Base-by-base conservation (phyloP, 2,329 filamentous ascomycete genomes). In the Orbilia blumenaviensis region DNA sequence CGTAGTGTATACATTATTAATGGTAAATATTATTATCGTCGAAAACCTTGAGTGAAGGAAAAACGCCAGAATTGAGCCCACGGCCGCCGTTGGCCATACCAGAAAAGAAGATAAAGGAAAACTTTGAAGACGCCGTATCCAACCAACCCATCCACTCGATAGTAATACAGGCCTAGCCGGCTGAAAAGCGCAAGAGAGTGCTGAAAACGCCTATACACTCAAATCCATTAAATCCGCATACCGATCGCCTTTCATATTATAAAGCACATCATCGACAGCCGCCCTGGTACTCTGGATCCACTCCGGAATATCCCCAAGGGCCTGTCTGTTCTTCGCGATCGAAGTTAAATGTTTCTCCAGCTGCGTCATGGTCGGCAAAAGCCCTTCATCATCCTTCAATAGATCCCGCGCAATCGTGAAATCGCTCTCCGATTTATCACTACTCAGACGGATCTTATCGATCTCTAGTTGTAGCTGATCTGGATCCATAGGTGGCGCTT, bases 231-330 rank as follows among this genome's bases (percentile, higher is more conserved):
- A 38, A 34, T 77, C 73, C 2, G 46, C 66, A 34, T 77, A 77
- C n/a, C 50, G 46, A 34, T 77, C 67, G 1, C 67, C 73, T n/a
- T 77, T 77, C 12, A 66, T 2, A 14, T 54, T 52, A 46, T 77
- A 72, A 12, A 77, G 66, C 14, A 77, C 73, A 42, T 77, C 73
- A 61, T 77, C 73, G n/a, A 77, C 73, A 16, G 67, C 73, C 0
- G 73, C 73, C 41, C 73, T 60, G 10, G 73, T 63, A 32, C 52
- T 77, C 48, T 72, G 73, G 16, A 77, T 77, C 73, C 67, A 72
- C 14, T 72, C 73, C 12, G 73, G 73, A 32, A 77, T 72, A 48
- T 60, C 38, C 3, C 66, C 66, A 34, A 77, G 44, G 1, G 61
- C 73, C 34, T 62, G 50, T 7, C 73, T 60, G 32, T 72, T 77